phyloP scores from a whole-genome alignment of 345 rosid species.

The Excoecaria agallocha region DNA sequence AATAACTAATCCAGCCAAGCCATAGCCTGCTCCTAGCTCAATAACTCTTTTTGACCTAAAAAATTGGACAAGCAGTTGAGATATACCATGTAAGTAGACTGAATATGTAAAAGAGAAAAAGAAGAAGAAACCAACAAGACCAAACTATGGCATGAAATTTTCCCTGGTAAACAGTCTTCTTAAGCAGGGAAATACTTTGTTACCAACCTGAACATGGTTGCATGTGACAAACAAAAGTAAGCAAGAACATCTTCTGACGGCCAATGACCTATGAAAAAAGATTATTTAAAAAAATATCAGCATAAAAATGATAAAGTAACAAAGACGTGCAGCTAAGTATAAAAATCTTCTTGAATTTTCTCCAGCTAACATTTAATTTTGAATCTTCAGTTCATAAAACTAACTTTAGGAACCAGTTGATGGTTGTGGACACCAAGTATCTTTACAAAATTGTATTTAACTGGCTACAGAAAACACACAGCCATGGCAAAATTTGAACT shows the following conservation, averaged over 20 bases:
- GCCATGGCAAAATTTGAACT: not conserved
- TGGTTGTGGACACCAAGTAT: not conserved
- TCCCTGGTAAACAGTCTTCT: slow-evolving; percentile 1
- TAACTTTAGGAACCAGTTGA: not conserved
- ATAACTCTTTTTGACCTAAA: slow-evolving; percentile 73
- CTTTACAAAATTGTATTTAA: not conserved
- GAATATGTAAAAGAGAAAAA: not conserved
- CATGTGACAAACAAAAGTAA: slow-evolving; percentile 64
- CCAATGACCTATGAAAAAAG: slow-evolving; percentile 70
- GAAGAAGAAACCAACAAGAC: not conserved
- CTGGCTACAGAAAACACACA: not conserved
- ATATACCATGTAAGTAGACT: not conserved
- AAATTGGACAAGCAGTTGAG: slow-evolving; percentile 16
- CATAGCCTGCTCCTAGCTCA: slow-evolving; percentile 93
- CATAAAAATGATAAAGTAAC: slow-evolving; percentile 12
- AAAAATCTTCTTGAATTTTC: not conserved
- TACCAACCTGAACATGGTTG: slow-evolving; percentile 69
- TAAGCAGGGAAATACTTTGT: slow-evolving; percentile 9
- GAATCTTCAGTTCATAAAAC: not conserved
- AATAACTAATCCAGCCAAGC: slow-evolving; percentile 82
- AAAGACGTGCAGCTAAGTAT: not conserved
- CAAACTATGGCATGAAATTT: not conserved
- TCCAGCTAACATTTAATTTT: not conserved
- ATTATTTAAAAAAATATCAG: slow-evolving; percentile 10
- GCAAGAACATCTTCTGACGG: slow-evolving; percentile 97